phyloP scores from a whole-genome alignment of 345 rosid genomes.

The Melaleuca alternifolia region DNA sequence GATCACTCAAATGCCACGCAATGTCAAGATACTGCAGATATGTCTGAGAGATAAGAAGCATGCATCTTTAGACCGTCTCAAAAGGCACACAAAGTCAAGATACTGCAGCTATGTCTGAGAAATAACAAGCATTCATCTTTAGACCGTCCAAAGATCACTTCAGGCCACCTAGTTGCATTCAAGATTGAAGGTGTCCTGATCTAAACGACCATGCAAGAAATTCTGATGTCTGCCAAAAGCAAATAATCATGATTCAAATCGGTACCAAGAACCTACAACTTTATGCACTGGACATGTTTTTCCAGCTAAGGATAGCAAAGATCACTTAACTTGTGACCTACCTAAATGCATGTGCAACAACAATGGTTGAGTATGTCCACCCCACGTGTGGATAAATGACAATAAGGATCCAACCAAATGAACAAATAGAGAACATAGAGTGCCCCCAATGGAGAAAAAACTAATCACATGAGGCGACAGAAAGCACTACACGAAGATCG shows the following conservation, averaged over 20 bases:
- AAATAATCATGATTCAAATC: not conserved
- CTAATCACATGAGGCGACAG: conserved; percentile 76
- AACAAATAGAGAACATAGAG: not conserved
- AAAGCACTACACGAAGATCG: conserved; percentile 88
- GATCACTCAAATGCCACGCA: not conserved
- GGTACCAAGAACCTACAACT: not conserved
- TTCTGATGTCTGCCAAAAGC: not conserved
- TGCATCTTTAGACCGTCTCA: no score
- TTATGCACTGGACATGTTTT: not conserved
- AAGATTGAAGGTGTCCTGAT: not conserved
- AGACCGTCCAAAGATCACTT: not conserved
- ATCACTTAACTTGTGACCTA: not conserved
- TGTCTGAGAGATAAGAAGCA: no score
- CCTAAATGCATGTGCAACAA: not conserved
- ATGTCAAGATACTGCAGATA: no score
- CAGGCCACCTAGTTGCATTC: not conserved
- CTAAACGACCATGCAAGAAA: not conserved
- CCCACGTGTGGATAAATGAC: not conserved
- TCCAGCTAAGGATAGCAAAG: not conserved
- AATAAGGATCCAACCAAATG: not conserved
- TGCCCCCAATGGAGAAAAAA: not conserved
- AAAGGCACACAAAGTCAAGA: not conserved
- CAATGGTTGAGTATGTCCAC: not conserved
- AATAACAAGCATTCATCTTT: not conserved
- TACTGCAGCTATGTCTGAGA: not conserved